Base-by-base conservation (phyloP, 441 rosid species). In the Sinapis alba region DNA sequence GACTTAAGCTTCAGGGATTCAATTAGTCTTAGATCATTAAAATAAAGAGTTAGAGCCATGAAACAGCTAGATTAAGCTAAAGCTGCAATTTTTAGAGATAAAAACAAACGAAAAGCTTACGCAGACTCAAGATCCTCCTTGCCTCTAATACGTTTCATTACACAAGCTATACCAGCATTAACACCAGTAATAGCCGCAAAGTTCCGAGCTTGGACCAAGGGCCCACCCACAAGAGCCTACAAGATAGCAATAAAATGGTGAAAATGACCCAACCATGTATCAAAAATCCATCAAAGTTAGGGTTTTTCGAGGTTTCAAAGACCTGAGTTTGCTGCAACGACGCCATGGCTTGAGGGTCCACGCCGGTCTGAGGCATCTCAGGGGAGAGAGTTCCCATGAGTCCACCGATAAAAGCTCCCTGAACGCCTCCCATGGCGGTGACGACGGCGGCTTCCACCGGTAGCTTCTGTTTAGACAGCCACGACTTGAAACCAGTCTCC, bases 101-200 rank as follows among this genome's bases (percentile, higher is more conserved):
- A 30, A 1, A 34, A 62, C 19, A 21, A 13, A 51, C 16, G 8
- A 11, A n/a, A 64, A 71, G 68, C 81, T 76, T 62, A 92, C 98
- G 96, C 92, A 68, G 98, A 88, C 72, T 92, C 91, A 19, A 95
- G 88, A 86, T 95, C 99, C 78, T 92, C 97, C 65, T 92, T 95
- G 81, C 99, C 99, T 84, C 98, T 84, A 81, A 92, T 63, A 73
- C 99, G 87, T 73, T 83, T 92, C 97, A 95, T 86, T 16, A 92
- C 83, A 68, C 86, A 86, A 47, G 98, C 81, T 20, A 95, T 89
- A 51, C 99, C 98, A 15, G 99, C 94, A 86, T 92, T 95, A 38
- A 90, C 96, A 53, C 99, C 94, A 0, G 98, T 90, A 83, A 95
- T 90, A 8, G 92, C 94, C 10, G 99, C 99, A 71, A 94, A 92